Percentiles rank a stretch among this genome's conserved stretches.
These are phyloP conservation scores for Withania somnifera DNA, from an alignment of 305 asterid genomes.

Conservation along the genomic window DNA sequence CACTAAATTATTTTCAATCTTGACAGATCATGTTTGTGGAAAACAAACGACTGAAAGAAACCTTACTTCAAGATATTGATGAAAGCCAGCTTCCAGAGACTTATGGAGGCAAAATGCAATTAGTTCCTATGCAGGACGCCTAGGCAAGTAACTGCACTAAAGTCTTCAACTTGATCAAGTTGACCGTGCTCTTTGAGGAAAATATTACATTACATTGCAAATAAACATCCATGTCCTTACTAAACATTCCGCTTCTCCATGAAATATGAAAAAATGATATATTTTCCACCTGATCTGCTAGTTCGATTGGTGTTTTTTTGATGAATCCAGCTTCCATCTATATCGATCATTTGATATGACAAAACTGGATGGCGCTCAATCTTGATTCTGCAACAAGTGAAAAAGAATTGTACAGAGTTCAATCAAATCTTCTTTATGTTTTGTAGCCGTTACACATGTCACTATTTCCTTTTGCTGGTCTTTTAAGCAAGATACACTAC, in stretches of 20 bases:
- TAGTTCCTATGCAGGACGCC: conserved; percentile 51
- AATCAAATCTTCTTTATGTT: background rate
- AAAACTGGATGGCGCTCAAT: background rate
- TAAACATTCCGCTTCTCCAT: background rate
- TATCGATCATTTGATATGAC: background rate
- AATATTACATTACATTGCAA: background rate
- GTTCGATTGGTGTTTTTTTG: background rate
- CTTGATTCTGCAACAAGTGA: background rate
- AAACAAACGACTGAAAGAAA: conserved; percentile 24
- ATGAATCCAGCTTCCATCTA: background rate
- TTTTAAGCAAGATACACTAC: background rate
- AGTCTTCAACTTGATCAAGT: background rate
- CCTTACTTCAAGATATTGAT: conserved; percentile 43
- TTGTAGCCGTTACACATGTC: background rate
- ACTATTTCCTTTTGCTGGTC: background rate
- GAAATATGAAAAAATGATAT: background rate
- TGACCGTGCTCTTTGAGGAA: background rate
- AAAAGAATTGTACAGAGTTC: background rate
- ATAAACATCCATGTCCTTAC: background rate
- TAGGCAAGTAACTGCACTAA: conserved; percentile 8
- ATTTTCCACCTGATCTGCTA: background rate
- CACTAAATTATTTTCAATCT: background rate
- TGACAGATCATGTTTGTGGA: conserved; percentile 44
- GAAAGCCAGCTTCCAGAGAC: conserved; percentile 40
- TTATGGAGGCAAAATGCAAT: conserved; percentile 35